phyloP scores from a whole-genome alignment of 2,329 filamentous ascomycete species.

The Coniella lustricola region DNA sequence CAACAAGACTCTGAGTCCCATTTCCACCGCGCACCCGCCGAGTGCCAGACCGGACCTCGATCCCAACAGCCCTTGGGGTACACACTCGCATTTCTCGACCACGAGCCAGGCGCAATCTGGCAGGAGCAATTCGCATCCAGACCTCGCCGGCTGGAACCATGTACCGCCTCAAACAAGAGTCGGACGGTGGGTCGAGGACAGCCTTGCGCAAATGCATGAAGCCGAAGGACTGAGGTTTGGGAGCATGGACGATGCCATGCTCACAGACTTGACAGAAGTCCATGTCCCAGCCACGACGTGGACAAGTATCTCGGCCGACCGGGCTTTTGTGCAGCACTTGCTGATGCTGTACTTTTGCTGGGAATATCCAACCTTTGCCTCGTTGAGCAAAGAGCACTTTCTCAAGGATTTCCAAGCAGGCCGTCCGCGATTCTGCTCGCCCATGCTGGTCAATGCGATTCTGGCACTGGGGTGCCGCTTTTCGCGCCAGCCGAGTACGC shows the following conservation, averaged over 20 bases:
- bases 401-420: slow-evolving; percentile 57
- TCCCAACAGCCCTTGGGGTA: slow-evolving; percentile 39
- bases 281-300: slow-evolving; percentile 41
- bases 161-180: slow-evolving; percentile 38
- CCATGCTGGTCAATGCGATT: slow-evolving; percentile 59
- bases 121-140: slow-evolving; percentile 39
- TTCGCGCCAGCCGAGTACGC: slow-evolving; percentile 56
- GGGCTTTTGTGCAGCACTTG: slow-evolving; percentile 53
- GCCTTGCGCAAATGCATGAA: slow-evolving; percentile 1
- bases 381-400: slow-evolving; percentile 66
- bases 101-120: slow-evolving; percentile 40
- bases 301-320: slow-evolving; percentile 55
- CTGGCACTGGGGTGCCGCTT: slow-evolving; percentile 62
- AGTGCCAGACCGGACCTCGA: slow-evolving; percentile 32
- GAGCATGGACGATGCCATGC: slow-evolving; percentile 42
- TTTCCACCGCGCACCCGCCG: slow-evolving; percentile 25
- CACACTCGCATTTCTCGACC: slow-evolving; percentile 31
- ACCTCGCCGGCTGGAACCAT: slow-evolving; percentile 37
- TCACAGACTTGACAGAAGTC: slow-evolving; percentile 37
- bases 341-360: slow-evolving; percentile 66
- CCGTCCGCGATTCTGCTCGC: slow-evolving; percentile 57
- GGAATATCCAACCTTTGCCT: slow-evolving; percentile 68
- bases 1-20: slow-evolving; percentile 23
- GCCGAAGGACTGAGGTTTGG: slow-evolving; percentile 26
- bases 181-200: slow-evolving; percentile 42